Conservation (phyloP, 176 grass and related monocot species). For the Chloris gayana region DNA sequence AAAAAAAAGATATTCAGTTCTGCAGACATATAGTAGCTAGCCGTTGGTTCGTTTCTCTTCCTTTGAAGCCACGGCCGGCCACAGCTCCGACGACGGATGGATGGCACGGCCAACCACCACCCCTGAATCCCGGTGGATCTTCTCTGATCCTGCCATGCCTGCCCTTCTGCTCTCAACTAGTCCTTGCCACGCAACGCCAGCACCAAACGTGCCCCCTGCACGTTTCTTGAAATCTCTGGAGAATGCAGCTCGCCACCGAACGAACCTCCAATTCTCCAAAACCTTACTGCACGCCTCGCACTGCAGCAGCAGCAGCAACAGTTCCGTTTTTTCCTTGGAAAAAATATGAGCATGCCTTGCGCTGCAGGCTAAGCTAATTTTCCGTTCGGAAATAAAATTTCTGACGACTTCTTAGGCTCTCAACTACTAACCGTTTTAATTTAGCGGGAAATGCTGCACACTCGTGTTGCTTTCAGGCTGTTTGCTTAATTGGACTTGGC, state of each 20-base stretch:
- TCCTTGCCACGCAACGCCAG: background rate
- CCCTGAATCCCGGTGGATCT: background rate
- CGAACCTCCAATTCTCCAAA: constrained; percentile 26
- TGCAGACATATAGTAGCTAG: no score
- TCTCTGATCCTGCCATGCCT: background rate
- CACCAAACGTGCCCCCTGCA: background rate
- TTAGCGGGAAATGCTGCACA: background rate
- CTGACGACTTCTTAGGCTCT: background rate
- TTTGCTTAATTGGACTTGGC: background rate
- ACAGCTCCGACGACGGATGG: background rate
- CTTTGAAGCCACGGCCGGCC: constrained; percentile 49
- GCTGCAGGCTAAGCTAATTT: background rate
- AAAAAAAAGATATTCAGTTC: no score
- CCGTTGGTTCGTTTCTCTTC: constrained; percentile 9
- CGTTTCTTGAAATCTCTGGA: background rate
- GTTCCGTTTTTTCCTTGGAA: background rate
- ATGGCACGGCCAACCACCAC: constrained; percentile 4
- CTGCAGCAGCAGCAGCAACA: background rate
- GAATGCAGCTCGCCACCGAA: constrained; percentile 25
- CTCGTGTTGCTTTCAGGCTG: background rate
- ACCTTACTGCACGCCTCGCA: constrained; percentile 23
- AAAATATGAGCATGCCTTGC: background rate
- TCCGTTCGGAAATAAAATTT: background rate
- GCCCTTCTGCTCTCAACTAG: no score
- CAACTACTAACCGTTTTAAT: background rate